phyloP scores from a whole-genome alignment of 768 basidiomycete genomes.

The Russula earlei region DNA sequence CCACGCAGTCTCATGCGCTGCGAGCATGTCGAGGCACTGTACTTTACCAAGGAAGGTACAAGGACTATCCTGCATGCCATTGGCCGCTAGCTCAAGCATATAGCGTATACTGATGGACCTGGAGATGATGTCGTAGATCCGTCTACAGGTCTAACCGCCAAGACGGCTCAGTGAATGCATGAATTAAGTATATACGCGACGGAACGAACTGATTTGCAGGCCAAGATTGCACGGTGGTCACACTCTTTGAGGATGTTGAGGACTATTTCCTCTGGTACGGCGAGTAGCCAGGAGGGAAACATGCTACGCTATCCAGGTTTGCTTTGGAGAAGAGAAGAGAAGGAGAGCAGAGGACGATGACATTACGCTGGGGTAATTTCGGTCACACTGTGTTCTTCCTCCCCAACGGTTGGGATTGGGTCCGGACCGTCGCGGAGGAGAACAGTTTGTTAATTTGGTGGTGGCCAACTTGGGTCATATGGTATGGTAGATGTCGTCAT shows the following conservation, averaged over 20 bases:
- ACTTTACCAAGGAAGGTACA: neutral
- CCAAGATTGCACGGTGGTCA: neutral
- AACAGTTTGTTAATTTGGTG: neutral
- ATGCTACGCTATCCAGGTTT: neutral
- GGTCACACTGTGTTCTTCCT: neutral
- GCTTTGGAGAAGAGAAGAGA: neutral
- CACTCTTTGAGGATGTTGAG: neutral
- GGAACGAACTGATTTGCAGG: neutral
- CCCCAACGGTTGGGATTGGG: neutral
- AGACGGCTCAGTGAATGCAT: neutral
- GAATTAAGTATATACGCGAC: neutral
- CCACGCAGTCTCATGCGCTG: neutral
- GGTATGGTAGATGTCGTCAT: too few species aligned
- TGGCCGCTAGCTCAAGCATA: slow-evolving; percentile 3
- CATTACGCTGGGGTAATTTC: neutral
- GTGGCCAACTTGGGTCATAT: neutral
- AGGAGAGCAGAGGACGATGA: neutral
- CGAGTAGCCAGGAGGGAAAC: neutral
- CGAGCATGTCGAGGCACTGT: neutral
- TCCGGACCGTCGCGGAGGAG: neutral
- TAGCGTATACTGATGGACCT: slow-evolving; percentile 1
- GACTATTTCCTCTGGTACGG: neutral
- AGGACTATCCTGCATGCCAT: neutral
- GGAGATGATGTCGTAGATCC: neutral
- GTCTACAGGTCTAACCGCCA: neutral